phyloP scores from a whole-genome alignment of 1,284 basidiomycete genomes.

The Melampsora americana region DNA sequence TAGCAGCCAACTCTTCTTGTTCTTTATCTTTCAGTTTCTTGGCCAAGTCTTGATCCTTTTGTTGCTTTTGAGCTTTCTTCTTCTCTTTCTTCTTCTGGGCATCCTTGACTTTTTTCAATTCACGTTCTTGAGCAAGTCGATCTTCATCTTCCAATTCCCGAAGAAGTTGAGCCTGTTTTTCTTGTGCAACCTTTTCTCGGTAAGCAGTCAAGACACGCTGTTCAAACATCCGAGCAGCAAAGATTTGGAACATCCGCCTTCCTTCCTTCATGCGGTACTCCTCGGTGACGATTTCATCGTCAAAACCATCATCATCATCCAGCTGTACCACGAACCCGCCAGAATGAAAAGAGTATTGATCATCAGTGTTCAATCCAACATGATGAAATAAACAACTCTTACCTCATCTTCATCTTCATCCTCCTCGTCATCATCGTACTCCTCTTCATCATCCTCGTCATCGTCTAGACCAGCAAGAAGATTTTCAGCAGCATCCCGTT shows the following conservation, averaged over 20 bases:
- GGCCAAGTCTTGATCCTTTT: slow-evolving; percentile 84
- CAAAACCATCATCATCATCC: slow-evolving; percentile 52
- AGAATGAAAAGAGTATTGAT: slow-evolving; percentile 47
- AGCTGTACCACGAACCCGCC: slow-evolving; percentile 41
- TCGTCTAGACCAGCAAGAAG: slow-evolving; percentile 62
- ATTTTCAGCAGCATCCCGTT: slow-evolving; percentile 75
- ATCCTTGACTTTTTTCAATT: slow-evolving; percentile 90
- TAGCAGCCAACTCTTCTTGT: slow-evolving; percentile 70
- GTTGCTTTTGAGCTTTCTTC: slow-evolving; percentile 77
- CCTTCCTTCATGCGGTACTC: slow-evolving; percentile 95
- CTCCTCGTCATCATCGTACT: slow-evolving; percentile 60
- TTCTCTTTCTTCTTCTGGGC: slow-evolving; percentile 99
- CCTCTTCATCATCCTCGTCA: slow-evolving; percentile 61
- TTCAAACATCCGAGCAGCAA: slow-evolving; percentile 99
- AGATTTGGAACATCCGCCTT: slow-evolving; percentile 98
- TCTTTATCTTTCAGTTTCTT: slow-evolving; percentile 69
- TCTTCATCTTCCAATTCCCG: slow-evolving; percentile 88
- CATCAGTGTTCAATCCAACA: slow-evolving; percentile 47
- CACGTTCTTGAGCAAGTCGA: slow-evolving; percentile 70
- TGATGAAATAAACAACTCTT: neutral
- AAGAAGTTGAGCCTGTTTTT: slow-evolving; percentile 78
- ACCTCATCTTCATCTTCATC: slow-evolving; percentile 53
- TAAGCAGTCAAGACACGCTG: slow-evolving; percentile 91
- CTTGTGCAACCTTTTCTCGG: slow-evolving; percentile 85
- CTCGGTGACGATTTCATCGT: slow-evolving; percentile 56